Percentiles rank a stretch among this genome's conserved stretches.
phyloP scores from a whole-genome alignment of 2,329 filamentous ascomycete genomes.

The Tolypocladium amazonense region DNA sequence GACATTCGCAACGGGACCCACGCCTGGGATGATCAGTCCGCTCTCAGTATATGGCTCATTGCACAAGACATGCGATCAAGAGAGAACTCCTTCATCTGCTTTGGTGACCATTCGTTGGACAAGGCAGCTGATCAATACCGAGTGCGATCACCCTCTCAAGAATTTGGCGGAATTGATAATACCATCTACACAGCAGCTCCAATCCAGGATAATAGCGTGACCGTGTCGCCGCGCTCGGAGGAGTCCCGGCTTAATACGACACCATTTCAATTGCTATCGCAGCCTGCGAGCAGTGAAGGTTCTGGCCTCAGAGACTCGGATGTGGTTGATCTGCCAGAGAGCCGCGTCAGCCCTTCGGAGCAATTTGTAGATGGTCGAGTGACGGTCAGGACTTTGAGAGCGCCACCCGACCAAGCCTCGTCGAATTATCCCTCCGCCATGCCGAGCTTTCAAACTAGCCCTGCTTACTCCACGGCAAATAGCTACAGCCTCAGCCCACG shows the following conservation, averaged over 20 bases:
- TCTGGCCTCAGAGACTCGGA: not conserved
- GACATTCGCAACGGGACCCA: conserved; percentile 17
- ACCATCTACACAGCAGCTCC: conserved; percentile 3
- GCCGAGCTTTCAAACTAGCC: conserved; percentile 22
- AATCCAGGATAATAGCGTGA: not conserved
- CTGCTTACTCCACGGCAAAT: conserved; percentile 13
- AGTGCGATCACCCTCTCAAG: not conserved
- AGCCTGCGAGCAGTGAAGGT: not conserved
- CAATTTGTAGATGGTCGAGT: not conserved
- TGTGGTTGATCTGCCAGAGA: not conserved
- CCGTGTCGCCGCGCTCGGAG: not conserved
- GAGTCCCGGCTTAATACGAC: not conserved
- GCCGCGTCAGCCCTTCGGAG: not conserved
- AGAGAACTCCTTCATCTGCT: conserved; percentile 11
- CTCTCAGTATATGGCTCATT: conserved; percentile 25
- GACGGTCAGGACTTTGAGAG: not conserved
- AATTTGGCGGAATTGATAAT: conserved; percentile 6
- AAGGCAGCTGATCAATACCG: not conserved
- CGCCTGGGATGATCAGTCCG: conserved; percentile 21
- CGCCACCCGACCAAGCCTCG: conserved; percentile 11
- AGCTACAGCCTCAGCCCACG: conserved; percentile 17
- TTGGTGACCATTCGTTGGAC: conserved; percentile 6
- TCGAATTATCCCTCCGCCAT: conserved; percentile 22
- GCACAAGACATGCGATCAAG: conserved; percentile 19
- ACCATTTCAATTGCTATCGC: not conserved